Conservation (phyloP, 208 protist species). For the Herpetomonas tarakana region DNA sequence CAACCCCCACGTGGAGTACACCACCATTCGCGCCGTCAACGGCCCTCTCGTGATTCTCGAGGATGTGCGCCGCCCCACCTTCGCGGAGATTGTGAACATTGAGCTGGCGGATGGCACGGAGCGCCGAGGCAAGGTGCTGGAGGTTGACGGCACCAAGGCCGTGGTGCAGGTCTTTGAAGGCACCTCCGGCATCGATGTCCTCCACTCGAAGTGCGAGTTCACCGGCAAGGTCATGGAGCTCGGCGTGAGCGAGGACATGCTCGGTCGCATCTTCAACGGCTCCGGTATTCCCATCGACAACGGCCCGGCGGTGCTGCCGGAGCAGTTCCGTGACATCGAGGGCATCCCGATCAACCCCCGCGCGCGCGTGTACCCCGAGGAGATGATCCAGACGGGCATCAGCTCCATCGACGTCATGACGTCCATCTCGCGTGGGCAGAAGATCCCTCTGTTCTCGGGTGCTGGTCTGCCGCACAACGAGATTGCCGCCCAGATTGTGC, state of each 20-base stretch:
- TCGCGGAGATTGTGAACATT: conserved; percentile 99
- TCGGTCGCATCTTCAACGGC: conserved; percentile 99
- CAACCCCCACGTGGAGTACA: conserved; percentile 96
- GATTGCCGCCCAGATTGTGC: conserved; percentile 99
- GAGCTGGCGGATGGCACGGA: conserved; percentile 95
- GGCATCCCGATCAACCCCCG: conserved; percentile 99
- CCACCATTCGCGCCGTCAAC: conserved; percentile 98
- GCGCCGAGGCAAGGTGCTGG: conserved; percentile 98
- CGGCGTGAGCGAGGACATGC: conserved; percentile 99
- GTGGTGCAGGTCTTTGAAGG: conserved; percentile 99
- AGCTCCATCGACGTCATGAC: conserved; percentile 99
- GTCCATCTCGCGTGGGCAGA: conserved; percentile 99
- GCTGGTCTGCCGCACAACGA: conserved; percentile 99
- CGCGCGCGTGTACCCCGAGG: conserved; percentile 98
- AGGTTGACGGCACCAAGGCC: conserved; percentile 98
- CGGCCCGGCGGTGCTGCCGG: conserved; percentile 96
- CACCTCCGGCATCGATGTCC: conserved; percentile 98
- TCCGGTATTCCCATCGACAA: conserved; percentile 99
- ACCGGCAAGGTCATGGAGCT: conserved; percentile 99
- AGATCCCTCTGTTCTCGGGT: conserved; percentile 99
- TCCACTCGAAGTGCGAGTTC: conserved; percentile 97
- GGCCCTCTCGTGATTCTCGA: conserved; percentile 99
- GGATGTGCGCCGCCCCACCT: conserved; percentile 98
- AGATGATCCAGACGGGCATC: conserved; percentile 99
- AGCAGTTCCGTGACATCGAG: conserved; percentile 99